Base-by-base conservation (phyloP, 345 rosid species). In the Barbarea vulgaris region DNA sequence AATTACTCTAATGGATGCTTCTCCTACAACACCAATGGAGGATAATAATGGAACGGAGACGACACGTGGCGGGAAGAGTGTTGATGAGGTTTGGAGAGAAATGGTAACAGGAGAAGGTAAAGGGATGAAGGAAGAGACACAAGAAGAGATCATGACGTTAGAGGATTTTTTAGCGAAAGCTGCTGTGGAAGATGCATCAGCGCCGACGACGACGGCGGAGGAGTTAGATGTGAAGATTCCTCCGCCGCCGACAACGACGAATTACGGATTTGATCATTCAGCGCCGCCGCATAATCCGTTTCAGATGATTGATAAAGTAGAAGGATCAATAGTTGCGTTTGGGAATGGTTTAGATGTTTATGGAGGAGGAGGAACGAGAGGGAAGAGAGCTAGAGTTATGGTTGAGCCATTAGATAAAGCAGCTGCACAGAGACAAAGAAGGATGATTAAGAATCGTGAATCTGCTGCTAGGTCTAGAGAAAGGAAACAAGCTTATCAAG, bases 391-490 rank as follows among this genome's bases (percentile, higher is more conserved):
- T 54, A 84, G 92, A 82, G 68, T 83, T 5, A 70, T 83, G 71
- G 60, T 92, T 84, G 97, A 92, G 82, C 96, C 96, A 6, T 52
- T 92, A 75, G 99, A 95, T 69, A 95, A 85, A 84, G 97, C 85
- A 0, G 99, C 92, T 3, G 92, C 89, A 67, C 97, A 95, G 74
- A 86, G 99, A 76, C 99, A 95, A 77, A 85, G 85, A 73, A 87
- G 99, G 85, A 95, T 92, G 99, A 95, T 95, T 36, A 95, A 95
- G 93, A 95, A 95, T 61, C 81, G 99, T 75, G 97, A 95, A 80
- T 92, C 98, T 17, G 99, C 99, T 9, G 99, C 99, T 9, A 80
- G 98, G 77, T 95, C 97, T 2, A 83, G 99, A 79, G 99, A 92
- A 77, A 85, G 99, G 88, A 95, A 95, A 83, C 78, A 95, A 88